Percentiles rank a stretch among this genome's conserved stretches.
Conservation (phyloP, 176 grass and related monocot species). For the Pharus latifolius region DNA sequence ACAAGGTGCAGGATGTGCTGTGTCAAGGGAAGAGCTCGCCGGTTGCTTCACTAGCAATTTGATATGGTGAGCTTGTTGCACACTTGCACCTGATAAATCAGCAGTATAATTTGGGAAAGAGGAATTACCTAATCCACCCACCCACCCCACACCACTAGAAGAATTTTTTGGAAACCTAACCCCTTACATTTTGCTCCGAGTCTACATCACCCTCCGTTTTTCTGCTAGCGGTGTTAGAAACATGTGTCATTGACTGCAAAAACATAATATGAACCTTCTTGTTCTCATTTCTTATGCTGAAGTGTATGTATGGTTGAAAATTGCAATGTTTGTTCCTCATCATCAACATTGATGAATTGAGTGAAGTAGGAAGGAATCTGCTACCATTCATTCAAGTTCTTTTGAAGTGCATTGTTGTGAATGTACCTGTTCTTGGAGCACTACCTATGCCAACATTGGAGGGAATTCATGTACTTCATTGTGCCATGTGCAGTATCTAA, state of each 20-base stretch:
- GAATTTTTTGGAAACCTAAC: no score
- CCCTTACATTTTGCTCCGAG: no score
- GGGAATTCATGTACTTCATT: background rate
- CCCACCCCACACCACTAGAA: no score
- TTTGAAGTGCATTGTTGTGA: no score
- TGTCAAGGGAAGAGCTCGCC: constrained; percentile 1
- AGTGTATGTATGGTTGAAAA: background rate
- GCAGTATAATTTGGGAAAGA: background rate
- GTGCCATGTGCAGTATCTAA: background rate
- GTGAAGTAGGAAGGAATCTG: background rate
- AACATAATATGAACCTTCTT: background rate
- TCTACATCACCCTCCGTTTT: no score
- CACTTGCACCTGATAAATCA: background rate
- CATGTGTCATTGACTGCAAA: background rate
- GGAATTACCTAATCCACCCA: no score
- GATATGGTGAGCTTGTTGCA: constrained; percentile 29
- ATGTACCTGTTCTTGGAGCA: background rate
- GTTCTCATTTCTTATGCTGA: background rate
- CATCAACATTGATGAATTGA: background rate
- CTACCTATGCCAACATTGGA: background rate
- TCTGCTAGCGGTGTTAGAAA: no score
- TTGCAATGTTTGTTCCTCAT: background rate
- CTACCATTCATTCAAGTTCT: no score
- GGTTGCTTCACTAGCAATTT: constrained; percentile 29
- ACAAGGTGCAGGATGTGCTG: background rate